A percentile compares a stretch with the other conserved stretches of the same genome.
Evolutionary conservation across 2,329 filamentous ascomycete genomes (phyloP).

Genomic region (Cladobotryum mycophilum): DNA sequence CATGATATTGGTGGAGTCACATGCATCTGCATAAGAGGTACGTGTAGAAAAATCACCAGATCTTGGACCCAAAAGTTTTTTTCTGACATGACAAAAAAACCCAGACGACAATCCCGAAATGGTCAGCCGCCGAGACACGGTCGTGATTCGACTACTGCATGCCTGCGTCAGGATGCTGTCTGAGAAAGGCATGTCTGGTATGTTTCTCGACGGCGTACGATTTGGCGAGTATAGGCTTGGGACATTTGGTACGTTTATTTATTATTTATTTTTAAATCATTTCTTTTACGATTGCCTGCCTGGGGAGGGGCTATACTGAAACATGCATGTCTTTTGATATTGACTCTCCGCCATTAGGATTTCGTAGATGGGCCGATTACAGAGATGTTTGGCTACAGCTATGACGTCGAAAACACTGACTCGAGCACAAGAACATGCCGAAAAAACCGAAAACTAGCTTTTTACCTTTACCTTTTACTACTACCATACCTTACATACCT

Average conservation of each 20-base stretch:
- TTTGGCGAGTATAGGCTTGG: conserved; percentile 45
- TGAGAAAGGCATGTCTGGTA: conserved; percentile 43
- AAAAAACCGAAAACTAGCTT: no score
- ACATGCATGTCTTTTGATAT: neutral
- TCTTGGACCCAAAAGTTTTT: neutral
- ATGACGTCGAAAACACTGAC: conserved; percentile 10
- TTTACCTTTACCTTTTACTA: no score
- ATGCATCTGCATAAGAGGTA: conserved; percentile 55
- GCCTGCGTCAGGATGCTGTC: conserved; percentile 43
- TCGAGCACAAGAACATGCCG: no score
- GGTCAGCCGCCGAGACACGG: conserved; percentile 39
- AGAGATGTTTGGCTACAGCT: conserved; percentile 47
- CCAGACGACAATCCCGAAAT: conserved; percentile 23
- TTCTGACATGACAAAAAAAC: neutral
- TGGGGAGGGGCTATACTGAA: neutral
- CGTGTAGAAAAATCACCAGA: conserved; percentile 18
- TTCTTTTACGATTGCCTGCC: no score
- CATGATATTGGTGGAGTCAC: conserved; percentile 50
- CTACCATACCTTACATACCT: no score
- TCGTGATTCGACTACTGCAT: conserved; percentile 49
- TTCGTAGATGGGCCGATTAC: conserved; percentile 53
- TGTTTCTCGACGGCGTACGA: conserved; percentile 52
- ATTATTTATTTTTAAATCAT: no score
- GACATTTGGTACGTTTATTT: conserved; percentile 40
- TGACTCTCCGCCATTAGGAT: conserved; percentile 36